Conservation (phyloP, 106 monocot genomes). For the Vanilla planifolia region DNA sequence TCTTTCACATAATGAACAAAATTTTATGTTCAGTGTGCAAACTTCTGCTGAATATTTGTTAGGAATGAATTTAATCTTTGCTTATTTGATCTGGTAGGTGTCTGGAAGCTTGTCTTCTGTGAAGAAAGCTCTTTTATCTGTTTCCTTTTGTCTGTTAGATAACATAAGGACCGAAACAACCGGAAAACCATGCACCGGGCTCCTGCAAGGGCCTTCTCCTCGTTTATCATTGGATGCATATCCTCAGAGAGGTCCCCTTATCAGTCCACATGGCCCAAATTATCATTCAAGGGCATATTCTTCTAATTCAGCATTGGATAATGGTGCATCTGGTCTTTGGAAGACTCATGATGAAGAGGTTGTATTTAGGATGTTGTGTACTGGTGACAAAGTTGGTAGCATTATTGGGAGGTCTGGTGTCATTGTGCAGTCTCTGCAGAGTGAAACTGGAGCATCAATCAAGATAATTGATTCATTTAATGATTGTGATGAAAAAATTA, state of each 20-base stretch:
- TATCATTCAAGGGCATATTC: constrained; percentile 36
- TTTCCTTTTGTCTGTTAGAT: constrained; percentile 64
- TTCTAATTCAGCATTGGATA: constrained; percentile 22
- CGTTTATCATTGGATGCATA: constrained; percentile 22
- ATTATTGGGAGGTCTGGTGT: constrained; percentile 72
- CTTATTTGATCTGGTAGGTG: constrained; percentile 40
- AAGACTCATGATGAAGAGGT: constrained; percentile 58
- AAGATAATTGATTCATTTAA: constrained; percentile 46
- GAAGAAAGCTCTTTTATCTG: constrained; percentile 58
- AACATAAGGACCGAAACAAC: constrained; percentile 35
- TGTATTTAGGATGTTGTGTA: constrained; percentile 61
- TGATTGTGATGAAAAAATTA: constrained; percentile 72
- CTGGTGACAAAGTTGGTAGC: constrained; percentile 62
- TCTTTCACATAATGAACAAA: too few species aligned
- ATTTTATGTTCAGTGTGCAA: too few species aligned
- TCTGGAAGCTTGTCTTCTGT: constrained; percentile 56
- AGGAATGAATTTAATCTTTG: too few species aligned
- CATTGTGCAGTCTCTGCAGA: constrained; percentile 54
- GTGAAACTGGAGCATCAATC: constrained; percentile 68
- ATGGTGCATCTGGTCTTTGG: constrained; percentile 15
- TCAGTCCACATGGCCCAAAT: constrained; percentile 31
- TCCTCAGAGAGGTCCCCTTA: constrained; percentile 34
- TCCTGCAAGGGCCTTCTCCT: constrained; percentile 21
- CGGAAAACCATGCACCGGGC: constrained; percentile 24
- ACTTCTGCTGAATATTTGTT: too few species aligned